These are phyloP conservation scores for Rhodofomes roseus DNA, from an alignment of 1,284 basidiomycete species.

Conservation along the genomic window DNA sequence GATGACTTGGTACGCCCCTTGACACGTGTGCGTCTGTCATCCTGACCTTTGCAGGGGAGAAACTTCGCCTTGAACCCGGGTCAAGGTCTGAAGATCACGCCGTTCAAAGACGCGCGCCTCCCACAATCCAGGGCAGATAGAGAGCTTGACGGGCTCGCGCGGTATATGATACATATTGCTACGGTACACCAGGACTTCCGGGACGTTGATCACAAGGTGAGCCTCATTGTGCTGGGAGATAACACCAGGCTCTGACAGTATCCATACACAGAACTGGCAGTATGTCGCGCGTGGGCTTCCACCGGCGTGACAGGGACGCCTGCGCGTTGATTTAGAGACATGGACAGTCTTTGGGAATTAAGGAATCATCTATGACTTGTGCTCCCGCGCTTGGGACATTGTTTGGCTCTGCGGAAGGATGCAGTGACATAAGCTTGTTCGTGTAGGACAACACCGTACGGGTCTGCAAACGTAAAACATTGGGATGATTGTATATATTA, in stretches of 20 bases:
- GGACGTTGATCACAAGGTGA: constrained; percentile 57
- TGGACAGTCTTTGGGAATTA: no score
- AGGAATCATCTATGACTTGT: neutral
- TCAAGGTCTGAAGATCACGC: constrained; percentile 80
- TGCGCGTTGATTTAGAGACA: no score
- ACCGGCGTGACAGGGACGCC: neutral
- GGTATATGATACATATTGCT: constrained; percentile 64
- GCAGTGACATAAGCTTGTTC: neutral
- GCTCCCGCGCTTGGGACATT: no score
- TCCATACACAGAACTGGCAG: constrained; percentile 25
- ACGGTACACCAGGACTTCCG: constrained; percentile 46
- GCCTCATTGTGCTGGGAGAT: neutral
- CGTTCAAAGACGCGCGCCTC: constrained; percentile 77
- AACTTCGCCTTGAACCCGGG: constrained; percentile 87
- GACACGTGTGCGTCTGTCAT: neutral
- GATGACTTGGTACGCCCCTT: constrained; percentile 67
- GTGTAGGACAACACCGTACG: no score
- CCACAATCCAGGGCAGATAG: constrained; percentile 56
- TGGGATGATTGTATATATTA: neutral
- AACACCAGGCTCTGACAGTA: neutral
- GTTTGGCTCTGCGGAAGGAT: no score
- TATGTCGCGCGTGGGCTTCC: constrained; percentile 22
- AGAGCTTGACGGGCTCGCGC: constrained; percentile 61
- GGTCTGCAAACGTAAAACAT: neutral
- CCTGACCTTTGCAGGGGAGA: constrained; percentile 45